Evolutionary conservation across 768 basidiomycete genomes (phyloP), one percentile per base, ranked within the genome.

Genomic region (Lactifluus hygrophoroides): DNA sequence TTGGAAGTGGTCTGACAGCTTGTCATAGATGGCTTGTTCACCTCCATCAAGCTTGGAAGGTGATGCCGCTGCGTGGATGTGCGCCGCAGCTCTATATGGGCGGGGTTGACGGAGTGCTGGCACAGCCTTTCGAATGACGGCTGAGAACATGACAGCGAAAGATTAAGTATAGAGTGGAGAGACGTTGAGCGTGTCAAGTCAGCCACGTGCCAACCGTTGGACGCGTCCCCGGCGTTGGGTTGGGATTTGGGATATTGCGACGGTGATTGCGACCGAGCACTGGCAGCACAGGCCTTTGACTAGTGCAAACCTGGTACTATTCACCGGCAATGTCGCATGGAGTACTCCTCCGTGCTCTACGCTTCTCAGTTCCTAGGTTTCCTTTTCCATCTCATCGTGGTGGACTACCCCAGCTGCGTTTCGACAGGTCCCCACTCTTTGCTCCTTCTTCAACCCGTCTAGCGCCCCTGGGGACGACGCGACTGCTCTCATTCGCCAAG

Each of bases 1-100:
- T n/a, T 78, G 73, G 69, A 99, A 92, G 66, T 73, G 81, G 40
- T 81, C 78, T 13, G 76, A 77, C 28, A 98, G 75, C 72, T 95
- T 97, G 23, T 76, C 69, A 62, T 77, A 77, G 53, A 95, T 94
- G 56, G 70, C 70, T 60, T 75, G 74, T 72, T 94, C 91, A n/a
- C 88, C 86, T 63, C 82, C 77, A 25, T 76, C 72, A 14, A 77
- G 68, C 10, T 64, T 62, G 10, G 60, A 47, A 19, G 68, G 52
- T 38, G 61, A 43, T 27, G 54, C 42, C 34, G 40, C 51, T 16
- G 62, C 45, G 25, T 37, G 38, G 5, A 64, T 60, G 23, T 50
- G 64, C 5, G 54, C 43, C 13, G 57, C 53, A 23, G 60, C 62
- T 19, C 51, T 54, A 47, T 66, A 66, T 54, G 54, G 25, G 40